Evolutionary conservation across 2,329 filamentous ascomycete genomes (phyloP), one percentile per base, ranked within the genome.

Genomic region (Proliferodiscus dingleyae): DNA sequence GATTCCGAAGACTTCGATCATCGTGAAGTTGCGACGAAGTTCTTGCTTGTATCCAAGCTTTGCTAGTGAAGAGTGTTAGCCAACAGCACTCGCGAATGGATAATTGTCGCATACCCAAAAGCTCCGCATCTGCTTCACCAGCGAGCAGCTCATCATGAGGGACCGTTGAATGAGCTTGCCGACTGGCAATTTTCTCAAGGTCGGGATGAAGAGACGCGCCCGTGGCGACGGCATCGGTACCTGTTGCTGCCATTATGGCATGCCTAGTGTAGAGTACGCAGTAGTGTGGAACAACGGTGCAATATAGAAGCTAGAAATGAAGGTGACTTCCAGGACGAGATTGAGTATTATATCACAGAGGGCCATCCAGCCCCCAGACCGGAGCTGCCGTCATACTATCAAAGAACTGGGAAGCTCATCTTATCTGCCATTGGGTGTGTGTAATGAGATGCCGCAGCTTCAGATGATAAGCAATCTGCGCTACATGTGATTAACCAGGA

Each of bases 1-100:
- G 47, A 78, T 73, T 22, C 75, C 78, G 54, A 83, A 81, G 15
- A 82, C 71, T 58, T 82, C 77, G n/a, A 80, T 65, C 49, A 77
- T 78, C 3, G 74, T 75, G 57, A 82, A 82, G 53, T 80, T 80
- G 15, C 79, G 70, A 37, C 73, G 71, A 26, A 83, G 66, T 58
- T 83, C 79, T 62, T 82, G 78, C 59, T 81, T 67, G 57, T 68
- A 68, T 30, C 64, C 64, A 30, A 67, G 45, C 33, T 57, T 56
- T 13, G 58, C 58, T 60, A 16, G 32, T 18, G 7, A 10, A 19
- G 1, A 29, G 21, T 28, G 28, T 42, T 37, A 40, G 33, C 9
- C 10, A 3, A n/a, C 19, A 29, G 11, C 7, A 32, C 18, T 22
- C 15, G 6, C n/a, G 7, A 11, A 18, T 18, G 5, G 16, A 16